Percentiles rank a stretch among this genome's conserved stretches.
Evolutionary conservation across 768 basidiomycete genomes (phyloP).

Genomic region (Phanerodontia chrysosporium): DNA sequence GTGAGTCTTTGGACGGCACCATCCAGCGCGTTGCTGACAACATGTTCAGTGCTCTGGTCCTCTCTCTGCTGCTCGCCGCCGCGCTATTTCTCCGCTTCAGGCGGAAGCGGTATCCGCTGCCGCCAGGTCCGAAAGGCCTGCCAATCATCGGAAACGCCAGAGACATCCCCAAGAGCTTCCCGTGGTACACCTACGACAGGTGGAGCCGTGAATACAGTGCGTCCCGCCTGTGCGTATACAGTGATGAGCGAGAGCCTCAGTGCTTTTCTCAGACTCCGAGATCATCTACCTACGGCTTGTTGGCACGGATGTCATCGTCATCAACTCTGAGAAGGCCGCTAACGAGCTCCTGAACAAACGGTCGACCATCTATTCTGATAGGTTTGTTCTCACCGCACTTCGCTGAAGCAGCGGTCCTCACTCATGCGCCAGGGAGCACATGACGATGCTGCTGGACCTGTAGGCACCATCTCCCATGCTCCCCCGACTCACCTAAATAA

Average conservation of each 20-base stretch:
- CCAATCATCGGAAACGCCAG: not conserved
- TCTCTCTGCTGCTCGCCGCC: not conserved
- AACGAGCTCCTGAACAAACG: constrained; percentile 33
- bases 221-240: not conserved
- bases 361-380: constrained; percentile 29
- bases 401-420: not conserved
- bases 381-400: constrained; percentile 7
- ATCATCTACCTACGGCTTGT: not conserved
- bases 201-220: not conserved
- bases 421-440: not conserved
- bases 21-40: not conserved
- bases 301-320: constrained; percentile 23
- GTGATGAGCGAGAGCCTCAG: not conserved
- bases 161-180: not conserved
- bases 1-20: no score
- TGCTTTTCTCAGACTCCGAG: not conserved
- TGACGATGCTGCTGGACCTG: constrained; percentile 20
- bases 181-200: not conserved
- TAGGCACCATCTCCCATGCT: not conserved
- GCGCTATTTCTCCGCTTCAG: not conserved
- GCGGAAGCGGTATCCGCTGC: not conserved
- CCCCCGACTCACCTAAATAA: no score
- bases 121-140: constrained; percentile 18
- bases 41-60: not conserved
- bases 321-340: constrained; percentile 30